phyloP scores from a whole-genome alignment of 139 green algal genomes.

The Micractinium sp. region DNA sequence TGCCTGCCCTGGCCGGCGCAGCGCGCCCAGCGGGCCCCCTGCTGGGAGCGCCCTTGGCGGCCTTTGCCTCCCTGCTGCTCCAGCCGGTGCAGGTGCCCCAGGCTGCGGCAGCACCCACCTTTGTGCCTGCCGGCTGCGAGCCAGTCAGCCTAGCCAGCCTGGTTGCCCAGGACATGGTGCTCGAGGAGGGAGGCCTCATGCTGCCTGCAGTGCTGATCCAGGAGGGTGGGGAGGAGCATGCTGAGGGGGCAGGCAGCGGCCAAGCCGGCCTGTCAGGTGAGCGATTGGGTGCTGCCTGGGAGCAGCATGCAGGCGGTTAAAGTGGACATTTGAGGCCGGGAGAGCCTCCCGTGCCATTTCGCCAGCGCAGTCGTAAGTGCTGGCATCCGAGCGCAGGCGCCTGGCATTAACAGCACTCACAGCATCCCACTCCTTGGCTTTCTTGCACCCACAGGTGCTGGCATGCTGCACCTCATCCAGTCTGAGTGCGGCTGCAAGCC shows the following conservation, averaged over 20 bases:
- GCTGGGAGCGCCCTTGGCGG: not conserved
- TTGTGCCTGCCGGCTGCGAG: not conserved
- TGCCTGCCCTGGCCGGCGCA: not conserved
- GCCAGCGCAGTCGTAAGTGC: not conserved
- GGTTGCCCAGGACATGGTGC: slow-evolving; percentile 24
- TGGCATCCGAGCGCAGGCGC: too few relatives aligned
- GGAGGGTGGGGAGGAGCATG: not conserved
- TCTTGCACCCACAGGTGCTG: not conserved
- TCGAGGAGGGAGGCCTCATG: slow-evolving; percentile 4
- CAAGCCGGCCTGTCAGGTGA: not conserved
- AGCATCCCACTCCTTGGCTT: not conserved
- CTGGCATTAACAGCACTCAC: not conserved
- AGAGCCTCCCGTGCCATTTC: too few relatives aligned
- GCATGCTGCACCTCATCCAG: not conserved
- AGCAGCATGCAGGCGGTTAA: not conserved
- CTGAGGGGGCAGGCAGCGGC: too few relatives aligned
- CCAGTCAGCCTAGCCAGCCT: slow-evolving; percentile 19
- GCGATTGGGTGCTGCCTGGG: not conserved
- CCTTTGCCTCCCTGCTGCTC: not conserved
- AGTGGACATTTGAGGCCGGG: not conserved
- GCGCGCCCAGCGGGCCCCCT: not conserved
- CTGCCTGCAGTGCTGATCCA: slow-evolving; percentile 34
- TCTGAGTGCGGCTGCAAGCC: slow-evolving; percentile 18
- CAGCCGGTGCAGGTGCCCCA: not conserved
- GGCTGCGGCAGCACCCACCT: not conserved